A percentile compares a stretch with the other conserved stretches of the same genome.
Conservation (phyloP, 306 rosid species). For the Chamaecrista fasciculata region DNA sequence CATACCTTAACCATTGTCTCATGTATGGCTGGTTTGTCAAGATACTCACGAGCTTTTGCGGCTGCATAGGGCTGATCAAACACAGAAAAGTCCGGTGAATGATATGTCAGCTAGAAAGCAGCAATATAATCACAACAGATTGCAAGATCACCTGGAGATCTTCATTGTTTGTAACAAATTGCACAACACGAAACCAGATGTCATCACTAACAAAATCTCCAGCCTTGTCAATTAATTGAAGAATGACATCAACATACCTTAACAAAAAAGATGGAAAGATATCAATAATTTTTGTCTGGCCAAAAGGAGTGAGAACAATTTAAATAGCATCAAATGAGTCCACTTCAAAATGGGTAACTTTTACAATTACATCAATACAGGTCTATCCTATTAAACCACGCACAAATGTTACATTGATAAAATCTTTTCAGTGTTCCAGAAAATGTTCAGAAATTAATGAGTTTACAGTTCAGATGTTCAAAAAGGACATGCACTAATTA, state of each 20-base stretch:
- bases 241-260: slow-evolving; percentile 99
- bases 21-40: slow-evolving; percentile 97
- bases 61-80: slow-evolving; percentile 94
- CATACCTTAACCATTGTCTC: slow-evolving; percentile 99
- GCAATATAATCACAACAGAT: slow-evolving; percentile 24
- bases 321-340: not conserved
- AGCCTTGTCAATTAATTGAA: slow-evolving; percentile 99
- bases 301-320: too few species aligned
- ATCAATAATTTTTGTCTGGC: too few species aligned
- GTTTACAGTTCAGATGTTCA: not conserved
- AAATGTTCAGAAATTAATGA: slow-evolving; percentile 13
- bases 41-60: slow-evolving; percentile 92
- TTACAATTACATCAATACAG: not conserved
- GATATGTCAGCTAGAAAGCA: slow-evolving; percentile 29
- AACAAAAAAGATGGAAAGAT: slow-evolving; percentile 24
- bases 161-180: slow-evolving; percentile 97
- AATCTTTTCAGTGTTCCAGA: not conserved
- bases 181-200: slow-evolving; percentile 99
- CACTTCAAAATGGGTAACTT: slow-evolving; percentile 2
- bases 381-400: not conserved
- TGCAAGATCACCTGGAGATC: slow-evolving; percentile 83
- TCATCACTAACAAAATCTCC: slow-evolving; percentile 99
- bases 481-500: not conserved
- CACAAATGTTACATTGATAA: slow-evolving; percentile 5
- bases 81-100: slow-evolving; percentile 44